Evolutionary conservation across 2,329 filamentous ascomycete genomes (phyloP).

Genomic region (Zasmidium citrigriseum): DNA sequence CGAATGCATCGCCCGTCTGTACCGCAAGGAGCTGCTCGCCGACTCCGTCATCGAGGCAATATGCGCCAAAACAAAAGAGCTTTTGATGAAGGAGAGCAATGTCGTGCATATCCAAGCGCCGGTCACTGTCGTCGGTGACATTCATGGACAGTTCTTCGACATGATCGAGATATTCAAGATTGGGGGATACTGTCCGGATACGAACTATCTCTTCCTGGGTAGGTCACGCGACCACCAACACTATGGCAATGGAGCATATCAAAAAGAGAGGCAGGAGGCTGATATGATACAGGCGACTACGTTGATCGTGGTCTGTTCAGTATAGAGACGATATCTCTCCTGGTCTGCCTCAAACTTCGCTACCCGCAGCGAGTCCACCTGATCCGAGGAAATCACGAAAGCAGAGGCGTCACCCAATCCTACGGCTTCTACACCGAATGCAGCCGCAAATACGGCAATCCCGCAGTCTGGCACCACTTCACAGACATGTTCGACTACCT

Average conservation of each 20-base stretch:
- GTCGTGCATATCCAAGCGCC: slow-evolving; percentile 95
- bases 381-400: slow-evolving; percentile 97
- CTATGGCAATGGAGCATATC: no score
- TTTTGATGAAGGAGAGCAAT: slow-evolving; percentile 99
- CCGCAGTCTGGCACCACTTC: slow-evolving; percentile 99
- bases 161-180: slow-evolving; percentile 99
- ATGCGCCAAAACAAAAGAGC: slow-evolving; percentile 98
- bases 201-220: slow-evolving; percentile 98
- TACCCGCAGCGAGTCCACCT: slow-evolving; percentile 95
- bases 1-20: slow-evolving; percentile 95
- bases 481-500: slow-evolving; percentile 99
- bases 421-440: slow-evolving; percentile 99
- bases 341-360: slow-evolving; percentile 94
- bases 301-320: slow-evolving; percentile 92
- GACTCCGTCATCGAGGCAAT: slow-evolving; percentile 98
- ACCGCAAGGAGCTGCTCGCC: slow-evolving; percentile 94
- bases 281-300: slow-evolving; percentile 62
- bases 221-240: slow-evolving; percentile 31
- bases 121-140: slow-evolving; percentile 96
- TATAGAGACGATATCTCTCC: slow-evolving; percentile 96
- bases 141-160: slow-evolving; percentile 98
- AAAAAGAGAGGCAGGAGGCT: background rate
- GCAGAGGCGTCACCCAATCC: slow-evolving; percentile 93
- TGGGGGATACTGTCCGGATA: slow-evolving; percentile 94
- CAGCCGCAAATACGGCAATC: slow-evolving; percentile 95